Evolutionary conservation across 257 asterid genomes (phyloP).

Genomic region (Cordia subcordata): DNA sequence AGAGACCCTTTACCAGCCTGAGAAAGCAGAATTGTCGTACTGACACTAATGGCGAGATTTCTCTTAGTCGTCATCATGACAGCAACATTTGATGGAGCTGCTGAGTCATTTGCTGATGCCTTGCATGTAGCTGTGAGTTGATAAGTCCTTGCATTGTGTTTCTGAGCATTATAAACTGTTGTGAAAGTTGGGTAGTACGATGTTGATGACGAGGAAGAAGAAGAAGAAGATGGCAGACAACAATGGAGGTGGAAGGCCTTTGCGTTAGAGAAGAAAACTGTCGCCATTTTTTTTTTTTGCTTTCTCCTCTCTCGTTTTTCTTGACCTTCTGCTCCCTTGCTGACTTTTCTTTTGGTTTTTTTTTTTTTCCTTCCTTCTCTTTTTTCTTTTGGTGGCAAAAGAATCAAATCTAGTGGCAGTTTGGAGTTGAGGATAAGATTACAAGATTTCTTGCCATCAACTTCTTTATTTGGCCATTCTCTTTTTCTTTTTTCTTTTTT

Average conservation of each 20-base stretch:
- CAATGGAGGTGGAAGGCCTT: constrained; percentile 36
- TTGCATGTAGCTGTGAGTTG: constrained; percentile 30
- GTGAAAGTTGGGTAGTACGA: constrained; percentile 9
- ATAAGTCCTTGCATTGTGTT: constrained; percentile 18
- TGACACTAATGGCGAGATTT: constrained; percentile 37
- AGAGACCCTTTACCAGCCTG: constrained; percentile 20
- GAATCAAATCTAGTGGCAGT: constrained; percentile 30
- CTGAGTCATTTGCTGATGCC: constrained; percentile 20
- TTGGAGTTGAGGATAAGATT: constrained; percentile 57
- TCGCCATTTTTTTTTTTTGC: constrained; percentile 43
- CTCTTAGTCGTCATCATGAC: constrained; percentile 45
- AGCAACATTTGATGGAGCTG: constrained; percentile 13
- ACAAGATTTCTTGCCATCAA: constrained; percentile 36
- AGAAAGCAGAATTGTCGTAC: constrained; percentile 35
- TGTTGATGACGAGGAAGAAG: constrained; percentile 28
- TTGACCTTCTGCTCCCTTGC: not conserved
- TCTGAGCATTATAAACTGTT: constrained; percentile 7
- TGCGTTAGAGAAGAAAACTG: constrained; percentile 56
- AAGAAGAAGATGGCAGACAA: constrained; percentile 26
- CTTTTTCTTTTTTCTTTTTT: too few relatives aligned
- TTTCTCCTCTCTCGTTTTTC: not conserved
- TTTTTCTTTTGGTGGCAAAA: constrained; percentile 32
- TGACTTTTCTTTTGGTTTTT: too few relatives aligned
- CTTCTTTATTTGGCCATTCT: constrained; percentile 2
- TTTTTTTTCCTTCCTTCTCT: not conserved